Conservation (phyloP, 1,284 basidiomycete species). For the Cryptococcus wingfieldii region DNA sequence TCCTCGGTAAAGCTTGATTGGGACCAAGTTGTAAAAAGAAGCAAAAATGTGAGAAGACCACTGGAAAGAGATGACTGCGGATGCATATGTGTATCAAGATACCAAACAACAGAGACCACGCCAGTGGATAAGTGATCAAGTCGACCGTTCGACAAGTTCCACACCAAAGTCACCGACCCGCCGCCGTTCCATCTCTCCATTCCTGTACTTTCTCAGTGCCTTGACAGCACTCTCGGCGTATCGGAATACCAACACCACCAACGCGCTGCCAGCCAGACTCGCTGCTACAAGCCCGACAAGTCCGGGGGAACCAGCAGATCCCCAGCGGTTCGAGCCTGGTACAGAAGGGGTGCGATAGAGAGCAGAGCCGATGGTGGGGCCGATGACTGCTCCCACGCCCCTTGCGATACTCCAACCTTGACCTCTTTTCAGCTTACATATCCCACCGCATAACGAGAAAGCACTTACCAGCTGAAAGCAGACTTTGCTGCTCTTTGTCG, state of each 20-base stretch:
- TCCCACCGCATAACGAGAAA: too few relatives aligned
- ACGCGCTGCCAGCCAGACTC: slow-evolving; percentile 18
- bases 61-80: neutral
- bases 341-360: slow-evolving; percentile 13
- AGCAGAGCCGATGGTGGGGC: slow-evolving; percentile 19
- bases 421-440: too few relatives aligned
- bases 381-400: slow-evolving; percentile 19
- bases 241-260: slow-evolving; percentile 8
- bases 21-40: too few relatives aligned
- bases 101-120: too few relatives aligned
- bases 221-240: too few relatives aligned
- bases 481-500: slow-evolving; percentile 20
- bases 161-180: too few relatives aligned
- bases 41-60: neutral
- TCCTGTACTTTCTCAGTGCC: too few relatives aligned
- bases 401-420: too few relatives aligned
- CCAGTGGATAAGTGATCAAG: neutral
- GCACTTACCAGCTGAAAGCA: too few relatives aligned
- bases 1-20: slow-evolving; percentile 50
- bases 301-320: slow-evolving; percentile 24
- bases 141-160: too few relatives aligned
- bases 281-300: slow-evolving; percentile 20
- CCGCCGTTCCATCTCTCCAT: too few relatives aligned
- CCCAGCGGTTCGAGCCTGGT: slow-evolving; percentile 8
- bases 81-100: too few relatives aligned